phyloP scores from a whole-genome alignment of 371 early-diverging fungal genomes.

The Lichtheimia corymbifera region DNA sequence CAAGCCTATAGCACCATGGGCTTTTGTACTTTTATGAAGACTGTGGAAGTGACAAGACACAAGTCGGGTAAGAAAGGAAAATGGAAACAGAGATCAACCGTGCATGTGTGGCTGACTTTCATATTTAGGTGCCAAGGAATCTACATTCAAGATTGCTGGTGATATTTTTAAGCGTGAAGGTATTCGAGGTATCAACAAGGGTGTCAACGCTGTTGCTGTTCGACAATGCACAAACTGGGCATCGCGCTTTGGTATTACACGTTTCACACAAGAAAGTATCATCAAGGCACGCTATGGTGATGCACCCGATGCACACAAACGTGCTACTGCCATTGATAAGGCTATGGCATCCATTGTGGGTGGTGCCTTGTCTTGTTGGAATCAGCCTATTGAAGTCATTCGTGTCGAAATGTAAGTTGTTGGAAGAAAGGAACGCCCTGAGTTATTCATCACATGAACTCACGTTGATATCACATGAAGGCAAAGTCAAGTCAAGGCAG shows the following conservation, averaged over 20 bases:
- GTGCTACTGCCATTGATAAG: constrained; percentile 60
- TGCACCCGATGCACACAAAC: constrained; percentile 19
- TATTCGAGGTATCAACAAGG: constrained; percentile 94
- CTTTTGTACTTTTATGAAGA: constrained; percentile 99
- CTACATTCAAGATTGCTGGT: constrained; percentile 81
- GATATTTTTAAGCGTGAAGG: constrained; percentile 93
- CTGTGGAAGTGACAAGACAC: constrained; percentile 97
- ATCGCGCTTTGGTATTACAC: constrained; percentile 89
- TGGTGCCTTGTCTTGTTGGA: constrained; percentile 95
- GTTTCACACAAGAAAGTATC: constrained; percentile 82
- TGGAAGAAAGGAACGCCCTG: constrained; percentile 69
- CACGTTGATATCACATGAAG: neutral
- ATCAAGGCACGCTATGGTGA: constrained; percentile 57
- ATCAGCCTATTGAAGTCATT: constrained; percentile 97
- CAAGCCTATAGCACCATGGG: constrained; percentile 98
- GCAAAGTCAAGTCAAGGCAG: constrained; percentile 69
- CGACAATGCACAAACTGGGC: constrained; percentile 98
- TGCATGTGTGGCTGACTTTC: constrained; percentile 14
- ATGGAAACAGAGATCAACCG: neutral
- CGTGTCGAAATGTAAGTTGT: constrained; percentile 85
- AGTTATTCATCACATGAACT: no score
- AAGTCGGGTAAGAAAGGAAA: constrained; percentile 61
- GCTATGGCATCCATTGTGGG: constrained; percentile 82
- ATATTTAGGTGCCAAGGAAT: constrained; percentile 52
- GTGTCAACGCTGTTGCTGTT: constrained; percentile 88